A percentile compares a stretch with the other conserved stretches of the same genome.
Conservation (phyloP, 495 filamentous ascomycete genomes). For the Acidiella bohemica region DNA sequence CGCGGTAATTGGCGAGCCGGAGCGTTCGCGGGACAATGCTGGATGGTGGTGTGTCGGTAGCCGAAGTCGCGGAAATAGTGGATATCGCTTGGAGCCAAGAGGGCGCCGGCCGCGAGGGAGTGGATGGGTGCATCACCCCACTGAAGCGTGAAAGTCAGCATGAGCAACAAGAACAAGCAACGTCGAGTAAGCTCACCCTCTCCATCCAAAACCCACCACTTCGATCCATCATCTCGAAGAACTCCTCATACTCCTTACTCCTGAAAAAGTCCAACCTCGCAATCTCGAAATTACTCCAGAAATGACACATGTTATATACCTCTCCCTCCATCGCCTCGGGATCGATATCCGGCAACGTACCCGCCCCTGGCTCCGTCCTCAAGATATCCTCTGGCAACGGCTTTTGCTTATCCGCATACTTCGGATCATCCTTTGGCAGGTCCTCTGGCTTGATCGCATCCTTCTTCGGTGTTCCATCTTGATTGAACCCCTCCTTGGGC, state of each 20-base stretch:
- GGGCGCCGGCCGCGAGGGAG: constrained; percentile 84
- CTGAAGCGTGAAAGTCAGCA: constrained; percentile 37
- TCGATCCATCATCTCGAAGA: constrained; percentile 98
- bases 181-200: constrained; percentile 47
- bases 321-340: constrained; percentile 94
- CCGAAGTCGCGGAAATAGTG: constrained; percentile 99
- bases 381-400: constrained; percentile 75
- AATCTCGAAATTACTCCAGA: constrained; percentile 99
- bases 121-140: constrained; percentile 99
- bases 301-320: constrained; percentile 99
- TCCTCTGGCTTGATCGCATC: constrained; percentile 23
- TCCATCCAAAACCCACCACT: constrained; percentile 99
- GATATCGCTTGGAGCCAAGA: constrained; percentile 71
- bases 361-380: constrained; percentile 58
- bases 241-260: constrained; percentile 91
- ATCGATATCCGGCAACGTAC: constrained; percentile 65
- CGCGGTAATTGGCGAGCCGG: constrained; percentile 76
- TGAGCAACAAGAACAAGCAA: background rate
- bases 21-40: constrained; percentile 95
- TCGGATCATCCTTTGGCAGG: constrained; percentile 45
- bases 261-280: constrained; percentile 89
- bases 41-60: constrained; percentile 96
- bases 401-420: constrained; percentile 41
- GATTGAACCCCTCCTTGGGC: constrained; percentile 31
- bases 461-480: constrained; percentile 11